Evolutionary conservation across 1,139 yeast species (phyloP).

Genomic region (Geotrichum cucujoidarum): DNA sequence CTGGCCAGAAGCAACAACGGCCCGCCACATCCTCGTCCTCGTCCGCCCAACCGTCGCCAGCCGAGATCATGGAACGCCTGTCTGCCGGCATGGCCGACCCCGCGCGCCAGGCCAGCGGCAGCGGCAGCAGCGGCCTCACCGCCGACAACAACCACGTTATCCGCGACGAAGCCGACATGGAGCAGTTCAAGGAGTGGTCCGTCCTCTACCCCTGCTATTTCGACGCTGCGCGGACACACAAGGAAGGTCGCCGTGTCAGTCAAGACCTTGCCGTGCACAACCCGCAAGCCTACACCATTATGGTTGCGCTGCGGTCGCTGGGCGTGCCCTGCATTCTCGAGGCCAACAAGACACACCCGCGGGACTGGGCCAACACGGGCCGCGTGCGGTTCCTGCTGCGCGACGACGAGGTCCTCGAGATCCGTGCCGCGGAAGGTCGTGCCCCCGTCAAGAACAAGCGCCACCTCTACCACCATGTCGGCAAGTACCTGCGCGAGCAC

Average conservation of each 20-base stretch:
- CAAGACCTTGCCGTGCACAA: constrained; percentile 64
- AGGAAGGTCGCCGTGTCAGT: constrained; percentile 80
- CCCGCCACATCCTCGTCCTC: constrained; percentile 3
- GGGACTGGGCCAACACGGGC: constrained; percentile 96
- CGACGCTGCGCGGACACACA: constrained; percentile 68
- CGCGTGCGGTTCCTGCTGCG: constrained; percentile 70
- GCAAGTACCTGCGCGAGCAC: constrained; percentile 56
- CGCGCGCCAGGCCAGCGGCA: background rate
- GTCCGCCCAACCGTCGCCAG: background rate
- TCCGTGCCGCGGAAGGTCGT: constrained; percentile 14
- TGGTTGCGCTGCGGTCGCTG: constrained; percentile 54
- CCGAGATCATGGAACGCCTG: background rate
- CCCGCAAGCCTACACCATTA: constrained; percentile 78
- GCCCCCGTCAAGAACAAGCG: constrained; percentile 52
- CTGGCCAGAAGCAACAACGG: constrained; percentile 18
- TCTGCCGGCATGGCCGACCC: background rate
- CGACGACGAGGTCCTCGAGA: constrained; percentile 39
- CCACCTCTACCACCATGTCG: constrained; percentile 56
- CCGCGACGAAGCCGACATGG: constrained; percentile 43
- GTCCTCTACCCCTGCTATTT: constrained; percentile 88
- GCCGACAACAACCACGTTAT: constrained; percentile 3
- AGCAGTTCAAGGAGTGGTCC: constrained; percentile 63
- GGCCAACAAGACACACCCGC: constrained; percentile 87
- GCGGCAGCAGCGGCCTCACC: too few species aligned
- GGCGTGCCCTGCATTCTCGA: constrained; percentile 39